Evolutionary conservation across 2,329 filamentous ascomycete species (phyloP).

Genomic region (Aspergillus niger): DNA sequence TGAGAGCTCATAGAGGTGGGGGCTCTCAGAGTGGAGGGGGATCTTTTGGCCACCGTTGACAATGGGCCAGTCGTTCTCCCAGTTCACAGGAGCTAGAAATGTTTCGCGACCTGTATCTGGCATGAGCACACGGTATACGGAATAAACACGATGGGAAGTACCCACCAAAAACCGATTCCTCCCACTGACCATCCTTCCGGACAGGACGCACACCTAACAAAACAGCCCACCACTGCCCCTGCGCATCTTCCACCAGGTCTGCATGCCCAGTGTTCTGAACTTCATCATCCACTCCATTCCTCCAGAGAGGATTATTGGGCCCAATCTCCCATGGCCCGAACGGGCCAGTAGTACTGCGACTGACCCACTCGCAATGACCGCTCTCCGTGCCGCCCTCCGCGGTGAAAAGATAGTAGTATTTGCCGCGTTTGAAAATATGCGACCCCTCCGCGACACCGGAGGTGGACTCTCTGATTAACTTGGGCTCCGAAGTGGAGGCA

Average conservation of each 20-base stretch:
- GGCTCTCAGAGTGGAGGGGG: conserved; percentile 31
- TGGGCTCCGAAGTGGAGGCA: conserved; percentile 33
- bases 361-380: conserved; percentile 62
- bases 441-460: conserved; percentile 55
- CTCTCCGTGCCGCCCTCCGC: conserved; percentile 62
- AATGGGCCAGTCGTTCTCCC: conserved; percentile 56
- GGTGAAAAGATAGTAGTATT: conserved; percentile 56
- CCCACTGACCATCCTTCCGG: conserved; percentile 29
- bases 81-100: conserved; percentile 53
- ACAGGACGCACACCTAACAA: conserved; percentile 50
- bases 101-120: conserved; percentile 48
- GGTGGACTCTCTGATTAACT: conserved; percentile 48
- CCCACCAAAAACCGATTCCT: conserved; percentile 49
- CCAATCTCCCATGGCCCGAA: conserved; percentile 66
- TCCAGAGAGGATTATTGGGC: conserved; percentile 60
- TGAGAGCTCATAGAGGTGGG: conserved; percentile 24
- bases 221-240: conserved; percentile 53
- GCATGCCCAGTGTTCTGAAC: conserved; percentile 56
- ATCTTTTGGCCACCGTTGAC: conserved; percentile 53
- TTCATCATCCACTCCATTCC: conserved; percentile 51
- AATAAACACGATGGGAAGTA: neutral
- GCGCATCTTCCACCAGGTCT: conserved; percentile 50
- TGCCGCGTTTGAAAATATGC: conserved; percentile 55
- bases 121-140: neutral
- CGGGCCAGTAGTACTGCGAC: conserved; percentile 52